A percentile compares a stretch with the other conserved stretches of the same genome.
These are phyloP conservation scores for Ceratocystis harringtonii DNA, from an alignment of 2,329 filamentous ascomycete species.

Conservation along the genomic window DNA sequence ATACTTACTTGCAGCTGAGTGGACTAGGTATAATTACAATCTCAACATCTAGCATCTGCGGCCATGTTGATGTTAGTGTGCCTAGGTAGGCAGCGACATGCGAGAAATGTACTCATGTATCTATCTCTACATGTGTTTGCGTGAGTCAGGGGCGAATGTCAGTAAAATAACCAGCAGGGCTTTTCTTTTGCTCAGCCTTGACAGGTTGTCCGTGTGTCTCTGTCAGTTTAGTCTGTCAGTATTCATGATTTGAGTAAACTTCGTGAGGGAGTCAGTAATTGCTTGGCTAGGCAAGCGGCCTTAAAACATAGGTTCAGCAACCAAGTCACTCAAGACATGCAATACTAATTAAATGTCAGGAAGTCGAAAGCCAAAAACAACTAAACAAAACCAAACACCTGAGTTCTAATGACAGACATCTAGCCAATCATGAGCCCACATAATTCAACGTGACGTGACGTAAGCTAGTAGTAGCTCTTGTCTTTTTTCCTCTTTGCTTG, in stretches of 20 bases:
- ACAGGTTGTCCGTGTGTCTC: not conserved
- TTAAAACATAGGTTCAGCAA: not conserved
- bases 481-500: not conserved
- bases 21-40: too few relatives aligned
- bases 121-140: not conserved
- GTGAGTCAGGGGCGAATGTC: not conserved
- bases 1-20: too few relatives aligned
- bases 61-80: not conserved
- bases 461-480: not conserved
- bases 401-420: not conserved
- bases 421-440: slow-evolving; percentile 2
- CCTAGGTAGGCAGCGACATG: not conserved
- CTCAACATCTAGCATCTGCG: not conserved
- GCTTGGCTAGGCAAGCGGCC: too few relatives aligned
- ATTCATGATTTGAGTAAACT: not conserved
- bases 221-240: not conserved
- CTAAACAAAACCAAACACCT: not conserved
- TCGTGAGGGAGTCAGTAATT: not conserved
- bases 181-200: not conserved
- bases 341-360: not conserved
- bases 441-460: not conserved
- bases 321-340: too few relatives aligned
- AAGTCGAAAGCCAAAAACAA: not conserved
- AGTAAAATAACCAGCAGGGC: not conserved
- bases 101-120: not conserved